Evolutionary conservation across 2,329 filamentous ascomycete species (phyloP), one percentile per base, ranked within the genome.

Genomic region (Ophiosphaerella herpotricha): DNA sequence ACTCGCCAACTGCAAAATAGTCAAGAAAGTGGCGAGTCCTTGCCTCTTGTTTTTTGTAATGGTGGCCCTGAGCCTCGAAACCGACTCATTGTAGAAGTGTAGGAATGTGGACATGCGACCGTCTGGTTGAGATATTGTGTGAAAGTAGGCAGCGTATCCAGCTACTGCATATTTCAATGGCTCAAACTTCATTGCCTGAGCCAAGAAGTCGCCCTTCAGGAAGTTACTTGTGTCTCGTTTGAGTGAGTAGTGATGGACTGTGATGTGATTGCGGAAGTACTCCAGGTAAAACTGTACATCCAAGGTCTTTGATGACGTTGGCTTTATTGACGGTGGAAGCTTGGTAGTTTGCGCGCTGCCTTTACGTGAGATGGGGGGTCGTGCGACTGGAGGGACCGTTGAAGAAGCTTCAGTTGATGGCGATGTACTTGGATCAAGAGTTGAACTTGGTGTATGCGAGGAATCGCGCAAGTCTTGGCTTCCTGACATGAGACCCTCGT

Each of bases 1-100:
- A 3, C 90, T 95, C 47, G 92, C 91, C 42, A 97, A 82, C 65
- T 97, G 92, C 36, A 99, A 77, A 16, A 97, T 92, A 0, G 93
- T 95, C 52, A 97, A 72, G 29, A 97, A 78, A 0, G 88, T 96
- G 6, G 87, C 83, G 42, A 91, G 80, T 31, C 78, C 88, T 57
- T 90, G 86, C 52, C 84, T 84, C 56, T 91, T 86, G 49, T 85
- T 86, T 46, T 82, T 85, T 54, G 85, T 85, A 14, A 97, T 76
- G 4, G 85, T 87, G 31, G 81, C 80, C 7, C 95, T 80, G 14
- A 99, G 80, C 23, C 91, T 76, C 1, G 83, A 87, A 24, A 99
- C 88, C 8, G 93, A 92, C 67, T 85, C 88, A 72, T 96, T 92
- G 77, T 97, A 97, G 66, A 95, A 96, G 50, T 86, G 84, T 24